Evolutionary conservation across 768 basidiomycete species (phyloP).

Genomic region (Mycena latifolia): DNA sequence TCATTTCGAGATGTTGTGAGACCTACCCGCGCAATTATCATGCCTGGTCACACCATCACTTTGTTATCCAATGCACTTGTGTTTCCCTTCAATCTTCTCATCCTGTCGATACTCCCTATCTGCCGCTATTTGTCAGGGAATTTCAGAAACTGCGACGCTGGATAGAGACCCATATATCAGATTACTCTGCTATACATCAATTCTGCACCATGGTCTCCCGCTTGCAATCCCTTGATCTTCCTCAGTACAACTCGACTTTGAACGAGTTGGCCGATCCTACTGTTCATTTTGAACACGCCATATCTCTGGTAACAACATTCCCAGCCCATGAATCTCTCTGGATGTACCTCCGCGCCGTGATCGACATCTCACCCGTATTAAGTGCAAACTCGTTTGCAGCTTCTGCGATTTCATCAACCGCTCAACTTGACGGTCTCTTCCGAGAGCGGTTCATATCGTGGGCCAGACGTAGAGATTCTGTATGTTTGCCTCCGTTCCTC

Average conservation of each 20-base stretch:
- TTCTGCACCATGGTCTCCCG: conserved; percentile 54
- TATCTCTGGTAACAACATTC: conserved; percentile 61
- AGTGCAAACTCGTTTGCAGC: background rate
- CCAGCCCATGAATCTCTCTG: conserved; percentile 74
- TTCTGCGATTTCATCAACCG: conserved; percentile 10
- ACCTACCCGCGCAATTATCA: conserved; percentile 81
- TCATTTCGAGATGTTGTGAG: conserved; percentile 65
- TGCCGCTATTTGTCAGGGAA: conserved; percentile 55
- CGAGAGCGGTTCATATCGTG: conserved; percentile 19
- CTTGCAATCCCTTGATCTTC: conserved; percentile 35
- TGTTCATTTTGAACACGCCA: conserved; percentile 53
- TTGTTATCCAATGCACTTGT: conserved; percentile 54
- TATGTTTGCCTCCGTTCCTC: background rate
- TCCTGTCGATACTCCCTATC: conserved; percentile 38
- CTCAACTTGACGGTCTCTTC: background rate
- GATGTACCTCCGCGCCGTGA: conserved; percentile 63
- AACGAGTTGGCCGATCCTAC: conserved; percentile 13
- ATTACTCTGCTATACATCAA: conserved; percentile 74
- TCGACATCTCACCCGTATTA: background rate
- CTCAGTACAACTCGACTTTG: conserved; percentile 6
- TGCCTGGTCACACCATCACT: conserved; percentile 76
- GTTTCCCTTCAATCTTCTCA: conserved; percentile 34
- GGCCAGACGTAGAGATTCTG: conserved; percentile 1
- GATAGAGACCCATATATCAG: conserved; percentile 75
- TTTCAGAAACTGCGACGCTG: conserved; percentile 55